phyloP scores from a whole-genome alignment of 2,329 filamentous ascomycete genomes.

The Venturia carpophila region DNA sequence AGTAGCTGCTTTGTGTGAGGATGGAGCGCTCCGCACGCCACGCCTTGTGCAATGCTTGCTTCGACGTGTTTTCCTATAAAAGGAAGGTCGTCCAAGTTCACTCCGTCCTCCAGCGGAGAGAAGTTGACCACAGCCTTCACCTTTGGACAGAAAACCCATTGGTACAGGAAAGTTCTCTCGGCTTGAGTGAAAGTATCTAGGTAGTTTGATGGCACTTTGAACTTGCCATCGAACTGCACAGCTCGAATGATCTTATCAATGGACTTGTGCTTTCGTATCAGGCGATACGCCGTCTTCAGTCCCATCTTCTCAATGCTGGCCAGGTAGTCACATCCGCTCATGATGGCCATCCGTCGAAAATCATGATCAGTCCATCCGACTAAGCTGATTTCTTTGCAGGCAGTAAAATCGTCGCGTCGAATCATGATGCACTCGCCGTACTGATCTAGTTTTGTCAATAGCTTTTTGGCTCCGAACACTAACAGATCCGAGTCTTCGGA shows the following conservation, averaged over 20 bases:
- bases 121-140: slow-evolving; percentile 65
- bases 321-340: slow-evolving; percentile 96
- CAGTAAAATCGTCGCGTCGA: slow-evolving; percentile 78
- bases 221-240: slow-evolving; percentile 83
- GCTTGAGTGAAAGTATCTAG: slow-evolving; percentile 74
- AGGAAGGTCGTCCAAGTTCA: slow-evolving; percentile 62
- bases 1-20: slow-evolving; percentile 72
- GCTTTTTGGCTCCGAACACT: slow-evolving; percentile 84
- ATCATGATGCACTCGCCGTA: slow-evolving; percentile 91
- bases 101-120: slow-evolving; percentile 52
- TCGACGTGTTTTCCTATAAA: slow-evolving; percentile 74
- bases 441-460: slow-evolving; percentile 90
- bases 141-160: slow-evolving; percentile 84
- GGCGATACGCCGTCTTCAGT: slow-evolving; percentile 84
- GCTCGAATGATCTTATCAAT: slow-evolving; percentile 75
- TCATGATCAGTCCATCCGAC: slow-evolving; percentile 87
- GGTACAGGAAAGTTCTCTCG: slow-evolving; percentile 86
- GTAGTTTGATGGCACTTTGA: slow-evolving; percentile 72
- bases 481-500: slow-evolving; percentile 95
- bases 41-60: slow-evolving; percentile 58
- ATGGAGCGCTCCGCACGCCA: slow-evolving; percentile 76
- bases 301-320: slow-evolving; percentile 76
- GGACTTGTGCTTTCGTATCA: slow-evolving; percentile 83
- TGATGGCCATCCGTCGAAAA: slow-evolving; percentile 90
- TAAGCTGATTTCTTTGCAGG: slow-evolving; percentile 78